Evolutionary conservation across 805 yeast species (phyloP), one percentile per base, ranked within the genome.

Genomic region (Zygoascus flipseniorum): DNA sequence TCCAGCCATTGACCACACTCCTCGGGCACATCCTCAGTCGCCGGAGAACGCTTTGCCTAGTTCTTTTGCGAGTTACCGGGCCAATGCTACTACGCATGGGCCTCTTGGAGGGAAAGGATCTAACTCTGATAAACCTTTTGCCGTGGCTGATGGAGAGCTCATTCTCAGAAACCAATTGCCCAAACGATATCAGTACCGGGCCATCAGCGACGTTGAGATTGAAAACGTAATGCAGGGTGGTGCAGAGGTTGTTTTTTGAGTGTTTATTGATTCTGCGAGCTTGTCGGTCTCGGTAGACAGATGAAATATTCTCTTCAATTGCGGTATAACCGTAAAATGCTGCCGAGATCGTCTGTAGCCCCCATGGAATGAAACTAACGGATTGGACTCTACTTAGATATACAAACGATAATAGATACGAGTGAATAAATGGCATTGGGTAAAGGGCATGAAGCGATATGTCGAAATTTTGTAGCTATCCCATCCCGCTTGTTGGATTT

Each of bases 171-270:
- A 78, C 51, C 78, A 83, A 52, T 76, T 92, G 55, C 89, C 98
- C 2, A 58, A 70, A 56, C 80, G 93, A 66, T 89, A 86, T 74
- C 82, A 84, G 70, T 86, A 83, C 66, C 72, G 75, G 43, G 71
- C 75, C 0, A 75, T 87, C 26, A 83, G 80, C 43, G 86, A 80
- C 18, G 52, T 60, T 14, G 99, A 92, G 70, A 81, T 85, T 28
- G 96, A 86, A 10, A 78, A 80, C 58, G 80, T 92, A 61, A 78
- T 82, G 61, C 76, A 79, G 51, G 99, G 98, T 53, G 97, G 97
- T 60, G 96, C 96, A 37, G 81, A 76, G 41, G 63, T 76, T 45
- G 69, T 79, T 13, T 77, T 69, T 60, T 79, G 73, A 53, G 18
- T 6, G 6, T 23, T 23, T 6, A 23, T 23, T 6, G 6, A 23